phyloP scores from a whole-genome alignment of 1,139 yeast species.

The Suhomyces guaymorum region DNA sequence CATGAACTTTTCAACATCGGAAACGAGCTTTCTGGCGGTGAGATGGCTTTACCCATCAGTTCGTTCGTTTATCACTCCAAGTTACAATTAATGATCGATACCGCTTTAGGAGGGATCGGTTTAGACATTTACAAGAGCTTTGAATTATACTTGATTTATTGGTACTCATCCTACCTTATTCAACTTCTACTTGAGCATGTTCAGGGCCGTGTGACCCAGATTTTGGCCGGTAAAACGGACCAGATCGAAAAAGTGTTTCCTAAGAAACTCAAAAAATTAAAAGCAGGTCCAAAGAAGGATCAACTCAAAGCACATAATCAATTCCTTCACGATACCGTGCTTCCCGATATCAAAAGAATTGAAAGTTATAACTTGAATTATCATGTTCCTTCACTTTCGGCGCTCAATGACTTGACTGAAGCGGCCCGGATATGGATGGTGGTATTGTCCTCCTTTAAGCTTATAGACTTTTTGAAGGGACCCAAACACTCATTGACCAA shows the following conservation, averaged over 20 bases:
- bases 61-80: constrained; percentile 70
- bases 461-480: constrained; percentile 32
- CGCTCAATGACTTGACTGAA: constrained; percentile 36
- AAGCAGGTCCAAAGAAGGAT: constrained; percentile 45
- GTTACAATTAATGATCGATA: constrained; percentile 67
- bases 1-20: constrained; percentile 34
- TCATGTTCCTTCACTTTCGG: constrained; percentile 18
- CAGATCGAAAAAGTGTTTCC: constrained; percentile 35
- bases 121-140: constrained; percentile 71
- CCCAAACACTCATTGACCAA: constrained; percentile 42
- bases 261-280: constrained; percentile 52
- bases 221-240: constrained; percentile 38
- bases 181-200: constrained; percentile 52
- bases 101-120: constrained; percentile 74
- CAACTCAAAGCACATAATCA: constrained; percentile 28
- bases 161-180: constrained; percentile 61
- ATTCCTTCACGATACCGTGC: constrained; percentile 19
- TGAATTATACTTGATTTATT: constrained; percentile 68
- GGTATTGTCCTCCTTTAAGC: constrained; percentile 25
- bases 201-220: constrained; percentile 41
- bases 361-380: constrained; percentile 21
- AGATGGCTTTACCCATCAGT: constrained; percentile 55
- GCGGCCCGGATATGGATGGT: constrained; percentile 25
- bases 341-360: constrained; percentile 29
- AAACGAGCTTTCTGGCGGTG: constrained; percentile 29